Percentiles rank a stretch among this genome's conserved stretches.
Conservation (phyloP, 2,329 filamentous ascomycete genomes). For the Diaporthe sp. region DNA sequence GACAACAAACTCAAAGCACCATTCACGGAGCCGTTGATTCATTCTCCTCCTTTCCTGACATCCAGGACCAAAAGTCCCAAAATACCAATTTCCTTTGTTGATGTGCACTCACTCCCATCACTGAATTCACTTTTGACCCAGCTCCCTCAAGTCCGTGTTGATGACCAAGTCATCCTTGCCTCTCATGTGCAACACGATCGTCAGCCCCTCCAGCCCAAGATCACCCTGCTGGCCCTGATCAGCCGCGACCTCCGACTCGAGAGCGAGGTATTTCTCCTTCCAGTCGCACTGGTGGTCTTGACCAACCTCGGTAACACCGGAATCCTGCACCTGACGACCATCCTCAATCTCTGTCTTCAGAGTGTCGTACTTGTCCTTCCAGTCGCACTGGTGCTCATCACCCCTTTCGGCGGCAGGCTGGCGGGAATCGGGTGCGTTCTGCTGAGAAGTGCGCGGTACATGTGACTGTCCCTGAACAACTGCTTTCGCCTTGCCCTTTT, state of each 20-base stretch:
- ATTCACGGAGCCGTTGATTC: not conserved
- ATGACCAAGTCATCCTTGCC: conserved; percentile 65
- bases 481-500: not conserved
- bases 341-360: conserved; percentile 54
- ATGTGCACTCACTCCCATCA: not conserved
- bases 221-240: conserved; percentile 45
- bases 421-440: not conserved
- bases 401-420: not conserved
- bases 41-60: not conserved
- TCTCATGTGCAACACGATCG: conserved; percentile 63
- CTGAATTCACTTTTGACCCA: conserved; percentile 8
- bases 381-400: conserved; percentile 56
- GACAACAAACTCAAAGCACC: not conserved
- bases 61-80: not conserved
- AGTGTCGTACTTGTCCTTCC: conserved; percentile 56
- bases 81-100: not conserved
- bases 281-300: conserved; percentile 57
- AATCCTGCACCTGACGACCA: conserved; percentile 37
- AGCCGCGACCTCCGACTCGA: conserved; percentile 53
- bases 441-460: not conserved
- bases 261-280: conserved; percentile 56
- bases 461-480: not conserved
- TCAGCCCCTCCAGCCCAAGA: conserved; percentile 61
- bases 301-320: conserved; percentile 45
- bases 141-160: conserved; percentile 58